Percentiles rank a stretch among this genome's conserved stretches.
Conservation (phyloP, 805 yeast genomes). For the Wickerhamomyces strasburgensis region DNA sequence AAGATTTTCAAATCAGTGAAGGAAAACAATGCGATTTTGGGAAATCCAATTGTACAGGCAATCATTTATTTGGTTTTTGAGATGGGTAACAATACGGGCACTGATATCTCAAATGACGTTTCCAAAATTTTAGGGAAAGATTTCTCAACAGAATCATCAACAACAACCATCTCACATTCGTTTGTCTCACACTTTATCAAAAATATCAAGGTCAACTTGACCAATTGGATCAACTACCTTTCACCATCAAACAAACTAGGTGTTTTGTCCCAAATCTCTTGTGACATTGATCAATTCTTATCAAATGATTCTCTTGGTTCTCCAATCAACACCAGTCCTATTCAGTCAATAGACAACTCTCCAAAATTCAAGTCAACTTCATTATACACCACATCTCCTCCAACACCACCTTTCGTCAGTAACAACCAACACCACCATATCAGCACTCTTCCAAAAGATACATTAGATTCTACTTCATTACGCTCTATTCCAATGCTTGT, state of each 20-base stretch:
- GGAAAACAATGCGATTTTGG: constrained; percentile 11
- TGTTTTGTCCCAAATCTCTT: background rate
- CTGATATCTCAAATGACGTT: background rate
- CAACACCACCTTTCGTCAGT: background rate
- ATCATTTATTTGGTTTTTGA: constrained; percentile 16
- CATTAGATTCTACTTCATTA: background rate
- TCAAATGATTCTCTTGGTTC: background rate
- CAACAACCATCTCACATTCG: constrained; percentile 1
- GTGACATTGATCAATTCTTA: background rate
- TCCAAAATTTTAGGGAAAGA: constrained; percentile 1
- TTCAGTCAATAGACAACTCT: background rate
- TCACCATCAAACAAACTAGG: background rate
- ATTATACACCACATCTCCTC: too few relatives aligned
- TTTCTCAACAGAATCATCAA: too few relatives aligned
- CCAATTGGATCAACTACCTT: constrained; percentile 5
- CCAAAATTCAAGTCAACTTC: background rate
- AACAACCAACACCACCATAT: background rate
- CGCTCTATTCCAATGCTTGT: background rate
- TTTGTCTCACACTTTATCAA: constrained; percentile 5
- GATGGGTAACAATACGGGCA: constrained; percentile 8
- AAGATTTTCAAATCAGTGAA: constrained; percentile 33
- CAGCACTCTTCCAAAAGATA: too few relatives aligned
- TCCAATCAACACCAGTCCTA: background rate
- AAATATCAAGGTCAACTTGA: constrained; percentile 5
- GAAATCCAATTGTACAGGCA: constrained; percentile 20